Evolutionary conservation across 768 basidiomycete species (phyloP), one percentile per base, ranked within the genome.

Genomic region (Leucosporidium yakuticum): DNA sequence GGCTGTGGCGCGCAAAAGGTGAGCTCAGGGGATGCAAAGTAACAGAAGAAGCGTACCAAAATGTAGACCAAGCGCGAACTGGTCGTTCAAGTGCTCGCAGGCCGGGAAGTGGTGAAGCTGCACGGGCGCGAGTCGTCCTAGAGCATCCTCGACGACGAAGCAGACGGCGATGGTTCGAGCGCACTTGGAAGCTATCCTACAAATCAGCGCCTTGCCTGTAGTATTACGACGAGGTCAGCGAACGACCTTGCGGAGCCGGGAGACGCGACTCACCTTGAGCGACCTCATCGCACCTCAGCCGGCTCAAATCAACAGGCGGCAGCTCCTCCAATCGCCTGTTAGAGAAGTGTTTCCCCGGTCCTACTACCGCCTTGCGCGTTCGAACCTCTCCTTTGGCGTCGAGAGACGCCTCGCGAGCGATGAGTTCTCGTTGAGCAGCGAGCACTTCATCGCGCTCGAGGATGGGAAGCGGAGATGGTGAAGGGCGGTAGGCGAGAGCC

Each of bases 71-170:
- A 64, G n/a, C 0, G 67, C 68, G 20, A 25, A 72, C n/a, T 63
- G 29, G 0, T 48, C 64, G 19, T 31, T 21, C 15, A 72, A 51
- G 4, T 67, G 58, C 12, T 12, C 36, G 8, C 59, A 19, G 4
- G 32, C 5, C 0, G 67, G 68, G 4, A 72, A 36, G 9, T 55
- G 50, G 31, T 61, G 69, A 8, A 69, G 12, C 36, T 65, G 64
- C 11, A 69, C 55, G 0, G 62, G 62, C 6, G 51, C 50, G 14
- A 61, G 58, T 3, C 34, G 20, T 1, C 65, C 62, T 1, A 17
- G 0, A 2, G 17, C 8, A 36, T 66, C 65, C 32, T 72, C 71
- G 58, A 65, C 65, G 32, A 69, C 68, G 21, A 69, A 53, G 5
- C 64, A 65, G 6, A 69, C 48, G 19, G 68, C 60, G 9, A 62